Percentiles rank a stretch among this genome's conserved stretches.
Conservation (phyloP, 129 eudicot genomes). For the Helianthus tuberosus region DNA sequence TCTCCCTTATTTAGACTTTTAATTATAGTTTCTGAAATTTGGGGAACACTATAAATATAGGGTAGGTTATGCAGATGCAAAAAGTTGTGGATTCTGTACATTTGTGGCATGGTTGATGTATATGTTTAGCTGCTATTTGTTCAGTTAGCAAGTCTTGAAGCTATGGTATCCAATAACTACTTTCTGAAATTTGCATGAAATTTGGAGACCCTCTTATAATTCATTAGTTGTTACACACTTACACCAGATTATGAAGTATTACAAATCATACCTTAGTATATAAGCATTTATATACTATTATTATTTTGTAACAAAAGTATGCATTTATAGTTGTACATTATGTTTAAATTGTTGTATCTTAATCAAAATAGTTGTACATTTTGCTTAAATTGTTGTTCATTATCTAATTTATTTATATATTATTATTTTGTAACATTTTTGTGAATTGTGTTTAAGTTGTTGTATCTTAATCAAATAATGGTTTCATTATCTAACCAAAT, state of each 20-base stretch:
- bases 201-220: neutral
- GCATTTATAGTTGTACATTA: too few relatives aligned
- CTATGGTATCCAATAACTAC: neutral
- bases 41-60: neutral
- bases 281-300: too few relatives aligned
- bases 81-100: neutral
- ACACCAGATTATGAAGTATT: neutral
- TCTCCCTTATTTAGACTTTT: neutral
- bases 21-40: neutral
- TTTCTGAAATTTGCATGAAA: neutral
- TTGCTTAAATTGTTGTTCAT: too few relatives aligned
- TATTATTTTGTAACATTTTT: too few relatives aligned
- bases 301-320: too few relatives aligned
- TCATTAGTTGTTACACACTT: neutral
- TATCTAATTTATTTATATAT: too few relatives aligned
- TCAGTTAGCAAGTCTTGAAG: neutral
- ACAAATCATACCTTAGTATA: neutral
- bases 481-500: too few relatives aligned
- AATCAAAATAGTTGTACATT: too few relatives aligned
- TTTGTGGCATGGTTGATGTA: neutral
- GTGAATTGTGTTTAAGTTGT: too few relatives aligned
- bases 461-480: too few relatives aligned
- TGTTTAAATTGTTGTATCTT: too few relatives aligned
- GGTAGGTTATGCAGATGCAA: constrained; percentile 1
- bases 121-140: neutral